Evolutionary conservation across 2,329 filamentous ascomycete genomes (phyloP), one percentile per base, ranked within the genome.

Genomic region (Colletotrichum siamense): DNA sequence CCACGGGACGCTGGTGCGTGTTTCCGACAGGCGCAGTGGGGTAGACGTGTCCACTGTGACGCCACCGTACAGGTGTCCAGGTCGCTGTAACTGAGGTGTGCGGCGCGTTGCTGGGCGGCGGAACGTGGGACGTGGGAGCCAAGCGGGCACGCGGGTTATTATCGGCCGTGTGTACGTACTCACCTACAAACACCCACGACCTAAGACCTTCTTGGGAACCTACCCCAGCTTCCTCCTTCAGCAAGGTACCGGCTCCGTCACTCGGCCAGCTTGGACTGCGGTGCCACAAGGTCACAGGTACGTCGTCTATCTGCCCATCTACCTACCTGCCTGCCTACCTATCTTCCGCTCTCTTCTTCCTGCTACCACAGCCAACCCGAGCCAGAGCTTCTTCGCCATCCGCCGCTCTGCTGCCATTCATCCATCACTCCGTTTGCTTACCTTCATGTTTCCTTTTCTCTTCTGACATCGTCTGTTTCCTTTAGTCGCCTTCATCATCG

Each of bases 11-110:
- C 63, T 73, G 73, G 44, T 69, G 70, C 69, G 64, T 22, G 64
- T 73, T 73, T 76, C 73, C 70, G 49, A 73, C 73, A 52, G 59
- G 73, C 59, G 65, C 34, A 39, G 74, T 76, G 74, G 74, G 65
- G 69, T 28, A 55, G 28, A 52, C 44, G 24, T 49, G 55, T 63
- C 69, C 69, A 73, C 44, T 61, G 67, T 74, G 72, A 74, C 72
- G 55, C 67, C 72, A 71, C 72, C 68, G n/a, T 55, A 34, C 49
- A 24, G 44, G 44, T 49, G 7, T 26, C 32, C 32, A 64, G 34
- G 32, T 61, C 55, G 62, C 55, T 28, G 15, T 49, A 28, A n/a
- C 32, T 61, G 39, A 24, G n/a, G 15, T 57, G 15, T 34, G 18
- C n/a, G 22, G 65, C 65, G 55, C 30, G 72, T 67, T 71, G 73